phyloP scores from a whole-genome alignment of 805 yeast genomes.

The Candida schatavii region DNA sequence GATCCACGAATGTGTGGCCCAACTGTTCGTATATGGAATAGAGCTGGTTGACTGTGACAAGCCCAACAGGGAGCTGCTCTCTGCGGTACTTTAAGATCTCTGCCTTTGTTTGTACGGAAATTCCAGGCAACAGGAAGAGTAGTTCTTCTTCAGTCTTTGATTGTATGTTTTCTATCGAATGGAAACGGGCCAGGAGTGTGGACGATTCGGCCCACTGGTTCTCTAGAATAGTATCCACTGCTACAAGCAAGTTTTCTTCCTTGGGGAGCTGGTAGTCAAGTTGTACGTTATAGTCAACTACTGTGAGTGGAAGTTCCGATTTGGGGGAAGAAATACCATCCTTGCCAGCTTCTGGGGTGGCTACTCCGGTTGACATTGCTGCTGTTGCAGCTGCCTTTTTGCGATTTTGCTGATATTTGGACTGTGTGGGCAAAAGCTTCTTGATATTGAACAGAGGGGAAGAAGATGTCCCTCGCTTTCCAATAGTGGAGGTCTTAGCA shows the following conservation, averaged over 20 bases:
- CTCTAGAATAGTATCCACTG: slow-evolving; percentile 28
- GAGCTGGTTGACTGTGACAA: slow-evolving; percentile 45
- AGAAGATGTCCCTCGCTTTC: slow-evolving; percentile 14
- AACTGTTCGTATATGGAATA: slow-evolving; percentile 45
- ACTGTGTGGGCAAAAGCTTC: slow-evolving; percentile 24
- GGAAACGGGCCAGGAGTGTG: slow-evolving; percentile 22
- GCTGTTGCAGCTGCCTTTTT: slow-evolving; percentile 8
- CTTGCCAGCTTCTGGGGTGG: background rate
- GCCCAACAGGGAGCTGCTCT: slow-evolving; percentile 34
- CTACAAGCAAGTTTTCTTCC: slow-evolving; percentile 28
- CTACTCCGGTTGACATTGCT: slow-evolving; percentile 1
- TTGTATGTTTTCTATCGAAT: slow-evolving; percentile 11
- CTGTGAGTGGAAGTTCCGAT: slow-evolving; percentile 14
- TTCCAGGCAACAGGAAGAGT: slow-evolving; percentile 32
- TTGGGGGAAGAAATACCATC: too few relatives aligned
- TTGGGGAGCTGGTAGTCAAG: slow-evolving; percentile 35
- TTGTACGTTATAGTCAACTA: slow-evolving; percentile 36
- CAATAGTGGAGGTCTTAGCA: slow-evolving; percentile 35
- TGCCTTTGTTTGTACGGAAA: slow-evolving; percentile 32
- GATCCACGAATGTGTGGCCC: slow-evolving; percentile 51
- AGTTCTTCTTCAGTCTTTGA: slow-evolving; percentile 20
- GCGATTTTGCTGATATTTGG: slow-evolving; percentile 17
- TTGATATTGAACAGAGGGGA: slow-evolving; percentile 27
- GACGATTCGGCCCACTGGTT: slow-evolving; percentile 41
- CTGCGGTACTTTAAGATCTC: slow-evolving; percentile 34